Base-by-base conservation (phyloP, 1,139 yeast genomes). In the Protomyces arabidopsidicola region DNA sequence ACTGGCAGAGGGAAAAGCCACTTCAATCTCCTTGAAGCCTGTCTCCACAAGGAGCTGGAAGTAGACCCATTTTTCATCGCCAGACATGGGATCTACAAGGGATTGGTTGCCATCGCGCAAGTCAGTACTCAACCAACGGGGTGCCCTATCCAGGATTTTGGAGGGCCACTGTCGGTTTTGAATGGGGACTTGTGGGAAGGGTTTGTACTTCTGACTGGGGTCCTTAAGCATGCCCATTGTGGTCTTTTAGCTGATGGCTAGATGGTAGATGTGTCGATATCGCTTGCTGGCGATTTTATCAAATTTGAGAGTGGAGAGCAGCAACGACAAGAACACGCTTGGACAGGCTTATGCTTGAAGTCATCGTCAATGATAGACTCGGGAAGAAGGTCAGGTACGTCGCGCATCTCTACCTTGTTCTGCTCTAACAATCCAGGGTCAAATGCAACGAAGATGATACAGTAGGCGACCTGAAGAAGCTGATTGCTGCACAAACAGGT, bases 41-140 rank as follows among this genome's bases (percentile, higher is more conserved):
- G 90, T 79, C 50, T 89, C 93, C n/a, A 91, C 79, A 66, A 93
- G 80, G 75, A 90, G 89, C 69, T 85, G 82, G 79, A 91, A 91
- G 75, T 89, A 91, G 70, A 83, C 87, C 75, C 89, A 89, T 78
- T 93, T 93, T 75, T 93, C 97, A 48, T 81, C 88, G 45, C 90
- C 84, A 36, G 90, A 82, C 98, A 93, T 93, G 62, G 98, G 98
- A 76, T 93, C 98, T 54, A 55, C 39, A 70, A 93, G 81, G 10
- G 97, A 88, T 78, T 93, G 98, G 78, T 93, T 93, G 65, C 98
- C 98, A 74, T 93, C 98, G 75, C 98, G 83, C 71, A 93, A 82
- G 75, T 93, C 98, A 1, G 98, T 93, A 8, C 97, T 88, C 64
- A 93, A 82, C 98, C 98, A 93, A 75, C 98, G 82, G 65, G 98